Percentiles rank a stretch among this genome's conserved stretches.
These are phyloP conservation scores for Eucalyptus albens DNA, from an alignment of 345 rosid genomes.

Conservation along the genomic window DNA sequence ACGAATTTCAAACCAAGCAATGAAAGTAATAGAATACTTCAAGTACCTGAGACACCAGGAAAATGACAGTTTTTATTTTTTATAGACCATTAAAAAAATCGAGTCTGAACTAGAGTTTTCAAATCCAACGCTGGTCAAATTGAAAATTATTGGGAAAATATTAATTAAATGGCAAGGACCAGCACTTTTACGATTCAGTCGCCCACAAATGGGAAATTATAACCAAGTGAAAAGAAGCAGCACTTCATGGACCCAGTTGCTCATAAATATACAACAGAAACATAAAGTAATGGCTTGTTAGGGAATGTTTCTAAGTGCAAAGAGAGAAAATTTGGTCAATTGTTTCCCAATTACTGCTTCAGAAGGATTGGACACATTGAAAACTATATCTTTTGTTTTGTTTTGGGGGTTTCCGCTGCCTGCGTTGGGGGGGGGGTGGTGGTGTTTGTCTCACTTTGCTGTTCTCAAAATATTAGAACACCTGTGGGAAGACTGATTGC, in stretches of 20 bases:
- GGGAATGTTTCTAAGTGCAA: background rate
- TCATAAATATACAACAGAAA: background rate
- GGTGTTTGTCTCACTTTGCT: background rate
- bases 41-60: background rate
- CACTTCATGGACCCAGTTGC: background rate
- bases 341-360: background rate
- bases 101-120: background rate
- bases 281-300: background rate
- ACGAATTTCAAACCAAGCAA: background rate
- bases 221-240: background rate
- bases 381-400: background rate
- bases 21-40: background rate
- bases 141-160: background rate
- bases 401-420: background rate
- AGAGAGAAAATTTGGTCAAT: background rate
- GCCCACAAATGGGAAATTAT: background rate
- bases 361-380: background rate
- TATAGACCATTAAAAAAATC: background rate
- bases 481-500: background rate
- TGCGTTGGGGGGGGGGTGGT: rapidly evolving
- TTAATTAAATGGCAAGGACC: background rate
- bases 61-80: background rate
- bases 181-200: background rate
- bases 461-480: background rate
- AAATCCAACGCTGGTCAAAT: background rate